Evolutionary conservation across 306 rosid genomes (phyloP).

Genomic region (Vicia villosa): DNA sequence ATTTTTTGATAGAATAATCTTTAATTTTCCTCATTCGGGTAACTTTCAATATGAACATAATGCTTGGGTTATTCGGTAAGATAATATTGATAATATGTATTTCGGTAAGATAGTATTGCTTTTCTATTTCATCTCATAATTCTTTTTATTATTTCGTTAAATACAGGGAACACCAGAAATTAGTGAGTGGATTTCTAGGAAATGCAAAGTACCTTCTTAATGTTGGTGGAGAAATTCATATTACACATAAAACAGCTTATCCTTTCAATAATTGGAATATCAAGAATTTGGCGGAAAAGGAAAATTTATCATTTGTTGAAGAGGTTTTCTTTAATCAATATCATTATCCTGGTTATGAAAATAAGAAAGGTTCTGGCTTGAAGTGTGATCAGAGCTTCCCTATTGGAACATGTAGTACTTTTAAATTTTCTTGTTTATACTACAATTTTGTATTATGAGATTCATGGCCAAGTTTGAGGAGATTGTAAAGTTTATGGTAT

Average conservation of each 20-base stretch:
- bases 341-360: slow-evolving; percentile 33
- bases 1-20: slow-evolving; percentile 31
- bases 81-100: neutral
- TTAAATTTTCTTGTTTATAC: neutral
- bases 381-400: slow-evolving; percentile 4
- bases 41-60: neutral
- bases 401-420: slow-evolving; percentile 37
- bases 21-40: slow-evolving; percentile 55
- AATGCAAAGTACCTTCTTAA: slow-evolving; percentile 31
- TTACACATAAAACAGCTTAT: slow-evolving; percentile 46
- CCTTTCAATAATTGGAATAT: slow-evolving; percentile 42
- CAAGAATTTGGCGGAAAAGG: slow-evolving; percentile 16
- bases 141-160: neutral
- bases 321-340: neutral
- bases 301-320: neutral
- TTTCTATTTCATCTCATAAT: neutral
- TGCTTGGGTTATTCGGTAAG: neutral
- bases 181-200: slow-evolving; percentile 39
- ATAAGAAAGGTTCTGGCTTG: slow-evolving; percentile 31
- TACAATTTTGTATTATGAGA: too few species aligned
- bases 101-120: too few species aligned
- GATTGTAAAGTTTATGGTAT: too few species aligned
- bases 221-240: slow-evolving; percentile 40
- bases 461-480: too few species aligned
- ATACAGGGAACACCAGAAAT: neutral